Conservation (phyloP, 1,139 yeast species). For the Zygoascus sp. region DNA sequence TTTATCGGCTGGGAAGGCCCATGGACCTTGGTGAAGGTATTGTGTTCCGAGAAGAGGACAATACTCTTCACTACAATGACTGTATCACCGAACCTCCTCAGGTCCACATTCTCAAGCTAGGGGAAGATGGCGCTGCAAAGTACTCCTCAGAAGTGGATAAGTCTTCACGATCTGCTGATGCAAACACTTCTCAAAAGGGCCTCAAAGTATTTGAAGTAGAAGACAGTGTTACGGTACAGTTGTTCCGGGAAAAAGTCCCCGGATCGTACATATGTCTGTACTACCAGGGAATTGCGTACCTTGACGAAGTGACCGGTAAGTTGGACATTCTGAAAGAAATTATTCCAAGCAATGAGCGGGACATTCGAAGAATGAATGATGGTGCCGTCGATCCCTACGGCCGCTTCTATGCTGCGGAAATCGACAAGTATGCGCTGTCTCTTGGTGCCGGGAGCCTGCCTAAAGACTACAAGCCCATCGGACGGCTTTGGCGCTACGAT, state of each 20-base stretch:
- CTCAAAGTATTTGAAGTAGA: conserved; percentile 26
- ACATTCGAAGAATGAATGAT: conserved; percentile 29
- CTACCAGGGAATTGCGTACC: conserved; percentile 30
- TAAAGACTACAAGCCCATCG: conserved; percentile 29
- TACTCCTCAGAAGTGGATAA: background rate
- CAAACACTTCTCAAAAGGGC: conserved; percentile 24
- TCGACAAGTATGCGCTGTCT: conserved; percentile 33
- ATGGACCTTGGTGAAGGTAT: conserved; percentile 29
- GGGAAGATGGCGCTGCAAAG: conserved; percentile 19
- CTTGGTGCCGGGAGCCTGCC: conserved; percentile 21
- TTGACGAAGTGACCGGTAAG: conserved; percentile 34
- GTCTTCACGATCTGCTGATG: conserved; percentile 11
- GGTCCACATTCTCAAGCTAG: conserved; percentile 26
- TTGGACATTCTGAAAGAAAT: conserved; percentile 30
- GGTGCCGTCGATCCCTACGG: conserved; percentile 36
- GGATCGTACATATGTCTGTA: conserved; percentile 31
- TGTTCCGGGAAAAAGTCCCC: conserved; percentile 26
- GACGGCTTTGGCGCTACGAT: conserved; percentile 37
- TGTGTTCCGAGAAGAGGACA: conserved; percentile 27
- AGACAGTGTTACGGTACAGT: conserved; percentile 31
- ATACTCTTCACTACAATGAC: conserved; percentile 30
- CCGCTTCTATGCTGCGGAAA: conserved; percentile 28
- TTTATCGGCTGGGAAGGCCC: conserved; percentile 13
- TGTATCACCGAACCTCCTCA: conserved; percentile 27
- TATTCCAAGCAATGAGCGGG: conserved; percentile 27